Base-by-base conservation (phyloP, 2,329 filamentous ascomycete genomes). In the Clarireedia paspali region DNA sequence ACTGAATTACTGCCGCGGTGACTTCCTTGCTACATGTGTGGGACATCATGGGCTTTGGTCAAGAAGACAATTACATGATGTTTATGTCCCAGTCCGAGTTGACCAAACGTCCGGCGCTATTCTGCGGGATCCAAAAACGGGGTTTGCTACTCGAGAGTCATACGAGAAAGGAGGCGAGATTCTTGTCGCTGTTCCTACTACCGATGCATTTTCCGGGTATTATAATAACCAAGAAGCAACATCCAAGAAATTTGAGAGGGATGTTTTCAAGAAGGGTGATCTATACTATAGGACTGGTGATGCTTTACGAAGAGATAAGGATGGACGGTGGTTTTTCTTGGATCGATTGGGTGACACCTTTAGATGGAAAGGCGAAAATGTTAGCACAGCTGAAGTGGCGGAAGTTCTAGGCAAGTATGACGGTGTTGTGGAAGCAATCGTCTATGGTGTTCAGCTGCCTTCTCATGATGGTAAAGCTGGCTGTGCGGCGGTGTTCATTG, bases 161-260 rank as follows among this genome's bases (percentile, higher is more conserved):
- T 88, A 87, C 65, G 81, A 83, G 14, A 75, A 82, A 44, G 87
- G 87, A 3, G 87, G 88, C n/a, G 88, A 92, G 70, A 87, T 91
- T 14, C 71, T 91, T 27, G 80, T 89, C n/a, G 71, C 64, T 12
- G 75, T 86, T 15, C 77, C 82, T 0, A 72, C 76, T 49, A 77
- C 81, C 46, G 71, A 78, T 15, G 10, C 74, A 74, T 6, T 91
- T 88, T 67, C 77, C 12, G 88, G 88, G 1, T 91, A 91, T 68
- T 85, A 81, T 55, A 79, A 81, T 57, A 85, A 89, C 66, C 74
- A 77, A 0, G 77, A 81, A 39, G 87, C 87, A 0, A 89, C 87
- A 0, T 68, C 75, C 12, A 84, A 83, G 70, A 89, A 88, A 63
- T 82, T 84, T 59, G 72, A 84, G 9, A 73, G 76, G 14, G 72